Evolutionary conservation across 2,329 filamentous ascomycete genomes (phyloP), one percentile per base, ranked within the genome.

Genomic region (Didymella exigua): DNA sequence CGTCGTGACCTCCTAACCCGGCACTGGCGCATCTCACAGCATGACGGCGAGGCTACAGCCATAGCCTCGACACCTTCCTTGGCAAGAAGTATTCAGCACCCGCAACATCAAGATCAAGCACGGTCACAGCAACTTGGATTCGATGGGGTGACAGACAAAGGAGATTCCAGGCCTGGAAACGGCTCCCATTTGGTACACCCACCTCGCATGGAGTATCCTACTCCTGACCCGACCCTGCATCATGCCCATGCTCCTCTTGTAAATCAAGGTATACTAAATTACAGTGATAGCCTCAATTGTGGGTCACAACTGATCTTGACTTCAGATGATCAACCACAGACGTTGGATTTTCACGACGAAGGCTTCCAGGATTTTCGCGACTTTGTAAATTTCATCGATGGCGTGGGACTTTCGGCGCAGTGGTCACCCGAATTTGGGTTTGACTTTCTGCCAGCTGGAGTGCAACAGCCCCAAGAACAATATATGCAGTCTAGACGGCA

Each of bases 321-420:
- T 1, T 19, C 21, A 52, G 48, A 37, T 3, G 19, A 37, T n/a
- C 30, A 60, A 31, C 45, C 46, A 4, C 52, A 55, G n/a, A 30
- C 54, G 4, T 66, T n/a, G n/a, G n/a, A n/a, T n/a, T n/a, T 59
- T 34, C 58, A 62, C 27, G 66, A 69, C 23, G 65, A 69, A 55
- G 62, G 63, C 6, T 56, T 69, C 27, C 67, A 71, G 23, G 68
- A 71, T 19, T 71, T 71, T 36, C 65, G 68, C 24, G 68, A 69
- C 33, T 71, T 71, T 33, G 67, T 69, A 18, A 71, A 71, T 41
- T 71, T 71, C 51, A 71, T 71, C 36, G 68, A 71, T 53, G 66
- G 68, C n/a, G 68, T 71, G 10, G 68, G 68, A 3, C 55, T 68
- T 13, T 70, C 66, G 14, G 68, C 68, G 0, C 68, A 69, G 42